Conservation (phyloP, 331 rosid species). For the Rosa hybrid region DNA sequence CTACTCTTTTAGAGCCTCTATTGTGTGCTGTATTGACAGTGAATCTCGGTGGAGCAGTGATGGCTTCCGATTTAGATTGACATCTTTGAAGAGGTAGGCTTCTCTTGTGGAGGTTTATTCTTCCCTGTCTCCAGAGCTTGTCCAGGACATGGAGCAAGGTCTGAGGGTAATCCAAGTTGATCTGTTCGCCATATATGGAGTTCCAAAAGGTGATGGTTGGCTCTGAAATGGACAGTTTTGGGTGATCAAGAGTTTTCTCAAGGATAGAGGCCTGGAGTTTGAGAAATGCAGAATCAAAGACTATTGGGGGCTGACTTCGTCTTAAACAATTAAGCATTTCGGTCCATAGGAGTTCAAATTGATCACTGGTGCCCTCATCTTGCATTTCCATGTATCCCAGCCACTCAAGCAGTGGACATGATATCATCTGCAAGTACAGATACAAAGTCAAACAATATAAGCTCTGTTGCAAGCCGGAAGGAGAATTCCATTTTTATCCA, state of each 20-base stretch:
- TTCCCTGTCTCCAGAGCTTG: slow-evolving; percentile 66
- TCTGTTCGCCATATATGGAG: slow-evolving; percentile 60
- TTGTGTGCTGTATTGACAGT: slow-evolving; percentile 49
- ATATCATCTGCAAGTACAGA: slow-evolving; percentile 47
- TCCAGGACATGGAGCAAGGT: slow-evolving; percentile 60
- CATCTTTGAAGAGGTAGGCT: slow-evolving; percentile 49
- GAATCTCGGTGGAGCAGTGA: slow-evolving; percentile 38
- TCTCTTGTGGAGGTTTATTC: slow-evolving; percentile 66
- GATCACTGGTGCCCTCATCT: slow-evolving; percentile 42
- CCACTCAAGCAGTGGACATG: slow-evolving; percentile 68
- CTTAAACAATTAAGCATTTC: slow-evolving; percentile 52
- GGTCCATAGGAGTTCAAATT: slow-evolving; percentile 57
- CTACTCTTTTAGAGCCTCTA: slow-evolving; percentile 64
- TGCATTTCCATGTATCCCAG: slow-evolving; percentile 45
- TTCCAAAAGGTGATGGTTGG: slow-evolving; percentile 75
- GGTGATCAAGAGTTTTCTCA: slow-evolving; percentile 71
- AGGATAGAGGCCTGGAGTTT: slow-evolving; percentile 58
- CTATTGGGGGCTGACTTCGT: slow-evolving; percentile 58
- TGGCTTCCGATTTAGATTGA: slow-evolving; percentile 30
- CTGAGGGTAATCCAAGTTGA: slow-evolving; percentile 59
- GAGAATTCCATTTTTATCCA: not conserved
- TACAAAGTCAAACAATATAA: not conserved
- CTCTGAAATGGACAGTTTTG: slow-evolving; percentile 63
- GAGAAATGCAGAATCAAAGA: slow-evolving; percentile 63
- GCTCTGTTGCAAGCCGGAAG: not conserved